phyloP scores from a whole-genome alignment of 306 rosid genomes.

The cucumber (Cucumis sativus) region Cucumber_9930_V3 NC_026661.2:13390501-13391000 shows the following conservation, averaged over 20 bases:
- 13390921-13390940: no score
- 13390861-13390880: background rate
- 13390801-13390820: background rate
- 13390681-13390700: background rate
- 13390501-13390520: background rate
- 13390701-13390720: background rate
- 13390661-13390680: background rate
- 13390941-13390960: no score
- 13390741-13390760: background rate
- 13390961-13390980: no score
- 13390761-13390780: background rate
- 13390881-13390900: background rate
- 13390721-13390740: background rate
- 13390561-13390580: background rate
- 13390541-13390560: background rate
- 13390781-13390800: background rate
- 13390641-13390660: background rate
- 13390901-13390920: background rate
- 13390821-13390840: background rate
- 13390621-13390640: background rate
- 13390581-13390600: background rate
- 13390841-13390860: background rate
- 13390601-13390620: background rate
- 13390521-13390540: background rate
- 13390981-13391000: no score